Evolutionary conservation across 495 filamentous ascomycete genomes (phyloP).

Genomic region (Penicillium canariense): DNA sequence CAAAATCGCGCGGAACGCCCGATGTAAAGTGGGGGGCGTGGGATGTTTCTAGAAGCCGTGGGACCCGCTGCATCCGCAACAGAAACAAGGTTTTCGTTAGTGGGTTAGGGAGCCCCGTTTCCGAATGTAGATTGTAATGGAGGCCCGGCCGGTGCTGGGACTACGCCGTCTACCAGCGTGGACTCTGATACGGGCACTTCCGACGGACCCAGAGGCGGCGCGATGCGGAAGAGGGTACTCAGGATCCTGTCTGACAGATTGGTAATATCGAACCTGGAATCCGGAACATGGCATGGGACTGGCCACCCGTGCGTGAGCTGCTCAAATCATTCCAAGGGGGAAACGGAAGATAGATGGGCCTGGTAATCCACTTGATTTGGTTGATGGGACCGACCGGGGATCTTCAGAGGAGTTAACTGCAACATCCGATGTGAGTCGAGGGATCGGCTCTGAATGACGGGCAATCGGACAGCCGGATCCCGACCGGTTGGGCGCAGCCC

Average conservation of each 20-base stretch:
- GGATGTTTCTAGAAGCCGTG: background rate
- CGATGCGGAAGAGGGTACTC: slow-evolving; percentile 1
- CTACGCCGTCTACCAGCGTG: background rate
- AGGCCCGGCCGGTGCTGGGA: no score
- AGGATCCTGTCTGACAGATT: background rate
- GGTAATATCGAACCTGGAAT: no score
- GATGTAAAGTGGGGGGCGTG: background rate
- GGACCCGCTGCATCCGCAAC: background rate
- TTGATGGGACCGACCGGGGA: no score
- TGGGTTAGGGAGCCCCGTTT: no score
- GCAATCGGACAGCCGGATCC: no score
- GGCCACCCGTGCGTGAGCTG: background rate
- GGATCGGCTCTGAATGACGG: background rate
- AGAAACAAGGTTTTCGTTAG: background rate
- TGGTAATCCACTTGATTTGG: no score
- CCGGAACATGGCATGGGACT: no score
- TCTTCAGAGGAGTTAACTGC: no score
- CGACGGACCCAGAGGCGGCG: background rate
- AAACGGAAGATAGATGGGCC: no score
- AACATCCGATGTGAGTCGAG: background rate
- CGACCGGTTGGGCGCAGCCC: background rate
- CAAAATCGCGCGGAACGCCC: background rate
- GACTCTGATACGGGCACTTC: background rate
- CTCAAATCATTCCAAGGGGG: background rate
- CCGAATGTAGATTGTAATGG: no score